A percentile compares a stretch with the other conserved stretches of the same genome.
Conservation (phyloP, 139 green algal species). For the Chlamydomonas sp. region DNA sequence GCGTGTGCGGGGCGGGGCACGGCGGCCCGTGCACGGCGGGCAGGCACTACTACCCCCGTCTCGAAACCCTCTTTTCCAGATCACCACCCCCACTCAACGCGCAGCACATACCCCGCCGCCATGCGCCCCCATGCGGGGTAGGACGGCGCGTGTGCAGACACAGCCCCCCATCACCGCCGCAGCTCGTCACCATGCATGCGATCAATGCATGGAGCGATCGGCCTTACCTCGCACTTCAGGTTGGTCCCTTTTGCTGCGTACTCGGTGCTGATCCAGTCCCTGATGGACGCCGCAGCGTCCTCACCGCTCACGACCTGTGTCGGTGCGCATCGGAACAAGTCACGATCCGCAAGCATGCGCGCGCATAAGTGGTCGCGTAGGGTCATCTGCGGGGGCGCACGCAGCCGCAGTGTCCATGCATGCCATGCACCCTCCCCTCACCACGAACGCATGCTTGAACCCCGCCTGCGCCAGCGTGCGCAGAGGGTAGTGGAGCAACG, state of each 20-base stretch:
- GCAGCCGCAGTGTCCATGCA: neutral
- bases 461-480: constrained; percentile 50
- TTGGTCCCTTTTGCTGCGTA: constrained; percentile 23
- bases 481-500: constrained; percentile 70
- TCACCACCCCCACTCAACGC: neutral
- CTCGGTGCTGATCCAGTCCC: constrained; percentile 38
- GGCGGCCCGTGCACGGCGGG: neutral
- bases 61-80: neutral
- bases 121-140: neutral
- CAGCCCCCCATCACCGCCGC: neutral
- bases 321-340: neutral
- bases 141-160: neutral
- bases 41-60: neutral
- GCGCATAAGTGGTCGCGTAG: neutral
- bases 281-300: constrained; percentile 31
- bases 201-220: no score
- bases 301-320: constrained; percentile 52
- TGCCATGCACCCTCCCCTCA: constrained; percentile 25
- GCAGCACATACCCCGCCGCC: neutral
- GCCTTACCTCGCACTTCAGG: constrained; percentile 45
- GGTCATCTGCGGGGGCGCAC: neutral
- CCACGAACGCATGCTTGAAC: constrained; percentile 60
- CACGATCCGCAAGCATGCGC: neutral
- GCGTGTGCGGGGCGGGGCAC: no score
- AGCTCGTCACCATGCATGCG: no score